Percentiles rank a stretch among this genome's conserved stretches.
These are phyloP conservation scores for Nannochloropsis gaditana DNA, from an alignment of 108 stramenopile species.

Conservation along the genomic window DNA sequence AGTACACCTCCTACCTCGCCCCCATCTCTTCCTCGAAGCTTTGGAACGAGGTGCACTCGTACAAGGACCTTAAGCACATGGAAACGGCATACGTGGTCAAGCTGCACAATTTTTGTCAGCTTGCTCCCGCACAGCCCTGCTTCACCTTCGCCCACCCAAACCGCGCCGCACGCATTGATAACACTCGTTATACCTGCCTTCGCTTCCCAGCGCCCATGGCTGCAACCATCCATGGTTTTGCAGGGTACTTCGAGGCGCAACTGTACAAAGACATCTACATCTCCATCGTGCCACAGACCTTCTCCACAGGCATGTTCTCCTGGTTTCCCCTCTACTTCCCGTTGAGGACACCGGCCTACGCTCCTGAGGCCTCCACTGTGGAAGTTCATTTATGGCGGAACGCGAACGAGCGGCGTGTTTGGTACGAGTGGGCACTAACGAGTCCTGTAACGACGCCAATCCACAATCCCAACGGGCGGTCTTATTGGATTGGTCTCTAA, in stretches of 20 bases:
- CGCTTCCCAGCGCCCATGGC: slow-evolving; percentile 18
- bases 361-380: slow-evolving; percentile 61
- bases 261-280: slow-evolving; percentile 70
- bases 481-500: slow-evolving; percentile 57
- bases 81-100: slow-evolving; percentile 97
- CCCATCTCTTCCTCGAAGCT: slow-evolving; percentile 82
- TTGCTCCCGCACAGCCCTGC: slow-evolving; percentile 66
- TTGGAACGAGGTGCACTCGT: slow-evolving; percentile 68
- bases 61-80: slow-evolving; percentile 63
- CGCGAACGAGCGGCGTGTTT: slow-evolving; percentile 59
- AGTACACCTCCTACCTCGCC: slow-evolving; percentile 78
- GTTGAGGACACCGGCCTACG: slow-evolving; percentile 66
- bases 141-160: slow-evolving; percentile 82
- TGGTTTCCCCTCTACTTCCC: slow-evolving; percentile 96
- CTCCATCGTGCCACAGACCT: slow-evolving; percentile 77
- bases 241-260: slow-evolving; percentile 83
- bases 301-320: slow-evolving; percentile 88
- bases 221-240: slow-evolving; percentile 76
- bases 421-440: slow-evolving; percentile 94
- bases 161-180: slow-evolving; percentile 34
- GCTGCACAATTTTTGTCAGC: slow-evolving; percentile 78
- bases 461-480: slow-evolving; percentile 81
- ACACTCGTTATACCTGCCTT: slow-evolving; percentile 45
- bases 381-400: slow-evolving; percentile 72
- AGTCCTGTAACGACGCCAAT: slow-evolving; percentile 54